Base-by-base conservation (phyloP, 257 asterid genomes). In the Solanum corneliomulleri region DNA sequence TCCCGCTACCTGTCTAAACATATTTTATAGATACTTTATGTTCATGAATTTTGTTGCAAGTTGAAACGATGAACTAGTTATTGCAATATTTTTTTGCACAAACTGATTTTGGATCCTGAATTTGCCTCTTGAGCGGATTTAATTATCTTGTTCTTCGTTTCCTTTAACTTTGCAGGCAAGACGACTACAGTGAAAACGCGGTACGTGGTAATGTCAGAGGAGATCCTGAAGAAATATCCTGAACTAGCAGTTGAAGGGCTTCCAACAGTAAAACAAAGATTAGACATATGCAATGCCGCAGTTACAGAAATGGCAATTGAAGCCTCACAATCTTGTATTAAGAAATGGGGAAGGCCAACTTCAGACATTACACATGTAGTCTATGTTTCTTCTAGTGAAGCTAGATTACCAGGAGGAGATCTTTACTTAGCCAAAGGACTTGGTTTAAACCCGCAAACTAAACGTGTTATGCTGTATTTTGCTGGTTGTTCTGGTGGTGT, bases 401-500 rank as follows among this genome's bases (percentile, higher is more conserved):
- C 91, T 72, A 93, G 99, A 20, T 87, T 97, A 15, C 99, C 99
- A 4, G 99, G 99, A 3, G 99, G 99, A 2, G 99, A 97, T 80
- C 96, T 97, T 33, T 93, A 93, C 92, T 94, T 97, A 8, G 98
- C 99, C 8, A 93, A 92, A 78, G 99, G 98, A 25, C 94, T 97
- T 7, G 99, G 98, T 45, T 94, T 97, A 47, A 66, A 86, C 84
- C 97, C 97, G 23, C 78, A 91, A 39, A 94, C 98, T 29, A 93
- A 89, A 11, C 87, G 99, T 33, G 94, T 92, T 83, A 95, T 88
- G 97, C 93, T 97, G 89, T 96, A 97, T 90, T 97, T 97, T 68
- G 92, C 98, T 9, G 98, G 99, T 89, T 97, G 99, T 94, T 96
- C 99, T 0, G 99, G 99, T 2, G 99, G 99, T 8, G 99, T 96